Conservation (phyloP, 768 basidiomycete genomes). For the Pleurotus pulmonarius region DNA sequence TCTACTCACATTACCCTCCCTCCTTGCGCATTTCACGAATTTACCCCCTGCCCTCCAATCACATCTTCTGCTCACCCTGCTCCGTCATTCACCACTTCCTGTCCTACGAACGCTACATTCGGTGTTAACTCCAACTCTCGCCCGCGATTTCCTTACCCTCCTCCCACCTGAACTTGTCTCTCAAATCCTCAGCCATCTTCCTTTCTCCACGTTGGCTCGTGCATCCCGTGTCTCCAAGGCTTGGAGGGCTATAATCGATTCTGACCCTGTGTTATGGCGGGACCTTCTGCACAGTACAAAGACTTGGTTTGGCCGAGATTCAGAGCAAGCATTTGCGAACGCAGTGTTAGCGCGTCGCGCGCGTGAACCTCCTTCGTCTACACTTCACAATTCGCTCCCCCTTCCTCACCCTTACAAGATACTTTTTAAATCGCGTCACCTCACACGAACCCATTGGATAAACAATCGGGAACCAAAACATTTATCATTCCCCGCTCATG, state of each 20-base stretch:
- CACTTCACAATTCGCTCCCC: neutral
- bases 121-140: slow-evolving; percentile 85
- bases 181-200: slow-evolving; percentile 81
- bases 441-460: slow-evolving; percentile 74
- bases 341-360: slow-evolving; percentile 63
- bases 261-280: slow-evolving; percentile 86
- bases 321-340: slow-evolving; percentile 76
- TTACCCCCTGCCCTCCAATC: slow-evolving; percentile 86
- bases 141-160: slow-evolving; percentile 90
- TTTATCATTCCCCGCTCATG: slow-evolving; percentile 83
- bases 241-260: slow-evolving; percentile 92
- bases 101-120: slow-evolving; percentile 88
- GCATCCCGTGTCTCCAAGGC: slow-evolving; percentile 85
- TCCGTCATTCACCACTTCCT: slow-evolving; percentile 87
- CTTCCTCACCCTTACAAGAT: slow-evolving; percentile 77
- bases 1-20: slow-evolving; percentile 78
- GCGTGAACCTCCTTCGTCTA: slow-evolving; percentile 22
- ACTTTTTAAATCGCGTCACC: slow-evolving; percentile 87
- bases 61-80: slow-evolving; percentile 87
- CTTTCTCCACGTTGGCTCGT: slow-evolving; percentile 77
- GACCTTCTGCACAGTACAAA: slow-evolving; percentile 79
- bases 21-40: slow-evolving; percentile 76
- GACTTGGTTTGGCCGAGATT: slow-evolving; percentile 87
- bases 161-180: slow-evolving; percentile 92
- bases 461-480: slow-evolving; percentile 69